Percentiles rank a stretch among this genome's conserved stretches.
Evolutionary conservation across 208 protist genomes (phyloP).

Genomic region (Crithidia fasciculata): DNA sequence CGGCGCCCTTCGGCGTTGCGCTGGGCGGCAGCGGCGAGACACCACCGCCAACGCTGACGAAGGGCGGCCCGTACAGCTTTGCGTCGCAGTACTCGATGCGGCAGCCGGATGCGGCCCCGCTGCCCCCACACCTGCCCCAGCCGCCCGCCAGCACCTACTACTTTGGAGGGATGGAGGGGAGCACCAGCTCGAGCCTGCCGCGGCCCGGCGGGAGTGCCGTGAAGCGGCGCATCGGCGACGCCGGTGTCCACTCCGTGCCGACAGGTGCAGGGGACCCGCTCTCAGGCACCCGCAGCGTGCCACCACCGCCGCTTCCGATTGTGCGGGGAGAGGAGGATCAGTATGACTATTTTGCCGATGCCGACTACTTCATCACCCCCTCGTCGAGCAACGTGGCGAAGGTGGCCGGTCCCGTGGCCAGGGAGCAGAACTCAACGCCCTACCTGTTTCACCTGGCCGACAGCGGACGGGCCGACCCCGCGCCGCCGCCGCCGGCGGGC

Average conservation of each 20-base stretch:
- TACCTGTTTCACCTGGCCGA: background rate
- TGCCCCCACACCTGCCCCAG: conserved; percentile 9
- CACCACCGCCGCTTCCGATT: too few relatives aligned
- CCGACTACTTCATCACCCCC: conserved; percentile 24
- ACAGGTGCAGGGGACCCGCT: background rate
- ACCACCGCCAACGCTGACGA: conserved; percentile 1
- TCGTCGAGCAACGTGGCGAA: conserved; percentile 7
- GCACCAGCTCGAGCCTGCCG: conserved; percentile 7
- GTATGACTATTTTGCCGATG: conserved; percentile 31
- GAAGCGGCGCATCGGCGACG: conserved; percentile 1
- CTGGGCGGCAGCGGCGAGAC: conserved; percentile 8
- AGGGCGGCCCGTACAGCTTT: conserved; percentile 11
- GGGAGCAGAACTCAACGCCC: background rate
- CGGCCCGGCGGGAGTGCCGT: background rate
- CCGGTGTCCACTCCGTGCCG: background rate
- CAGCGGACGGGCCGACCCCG: background rate
- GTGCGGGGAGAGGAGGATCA: background rate
- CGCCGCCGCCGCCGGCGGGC: background rate
- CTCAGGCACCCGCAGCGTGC: too few relatives aligned
- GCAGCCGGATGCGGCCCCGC: background rate
- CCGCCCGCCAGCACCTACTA: conserved; percentile 14
- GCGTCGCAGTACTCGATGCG: conserved; percentile 16
- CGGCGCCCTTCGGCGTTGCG: background rate
- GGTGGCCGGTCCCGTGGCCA: background rate
- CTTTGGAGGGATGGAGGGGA: background rate